Evolutionary conservation across 768 basidiomycete species (phyloP), one percentile per base, ranked within the genome.

Genomic region (Suillus sp.): DNA sequence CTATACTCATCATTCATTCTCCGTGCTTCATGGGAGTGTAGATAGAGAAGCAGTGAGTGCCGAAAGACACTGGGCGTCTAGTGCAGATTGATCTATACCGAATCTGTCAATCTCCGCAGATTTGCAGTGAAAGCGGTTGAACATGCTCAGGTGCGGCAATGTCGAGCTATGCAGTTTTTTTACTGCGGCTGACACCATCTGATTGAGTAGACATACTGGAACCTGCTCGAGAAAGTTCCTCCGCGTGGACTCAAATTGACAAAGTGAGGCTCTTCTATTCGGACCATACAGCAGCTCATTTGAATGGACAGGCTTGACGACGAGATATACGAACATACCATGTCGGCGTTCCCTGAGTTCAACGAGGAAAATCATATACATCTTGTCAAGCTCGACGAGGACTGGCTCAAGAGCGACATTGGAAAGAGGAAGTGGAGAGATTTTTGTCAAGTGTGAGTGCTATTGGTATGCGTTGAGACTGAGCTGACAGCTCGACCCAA

Each of bases 1-100:
- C 55, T 60, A 37, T 42, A 18, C 32, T 37, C 25, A 25, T n/a
- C 9, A 43, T 61, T 30, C 13, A 16, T 57, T 27, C 27, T 53
- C 54, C 45, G 18, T 40, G 53, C 57, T 59, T 60, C 32, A 30
- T 38, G 32, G 20, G 30, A 58, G 48, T 51, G 55, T 79, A 95
- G 93, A 96, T 99, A 65, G 96, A 98, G 80, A 96, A 95, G 84
- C 95, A 97, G 90, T 95, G 72, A 76, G 91, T 82, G 43, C 47
- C 54, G 25, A 38, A 60, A 50, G 42, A 43, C 51, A 37, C 11
- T 48, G 7, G 27, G 22, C n/a, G 22, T 55, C 54, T 56, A 56
- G 55, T 16, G n/a, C 30, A 45, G 32, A 60, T 66, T 71, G 59
- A 67, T 40, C 35, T 35, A 60, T 64, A 59, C 61, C 56, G 9